Base-by-base conservation (phyloP, 371 early-diverging fungal species). In the Haplosporangium sp. region DNA sequence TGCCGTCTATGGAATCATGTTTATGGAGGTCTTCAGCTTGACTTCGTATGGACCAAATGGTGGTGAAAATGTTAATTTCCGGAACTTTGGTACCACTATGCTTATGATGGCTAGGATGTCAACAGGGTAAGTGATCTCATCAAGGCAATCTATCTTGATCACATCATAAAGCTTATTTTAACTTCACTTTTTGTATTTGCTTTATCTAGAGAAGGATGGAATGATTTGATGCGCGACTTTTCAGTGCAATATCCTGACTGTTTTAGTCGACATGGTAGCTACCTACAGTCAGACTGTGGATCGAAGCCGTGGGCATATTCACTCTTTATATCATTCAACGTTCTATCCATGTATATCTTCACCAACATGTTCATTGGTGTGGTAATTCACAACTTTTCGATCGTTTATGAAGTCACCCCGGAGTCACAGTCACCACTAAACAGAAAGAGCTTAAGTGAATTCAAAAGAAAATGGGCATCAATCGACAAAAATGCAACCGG, bases 281-380 rank as follows among this genome's bases (percentile, higher is more conserved):
- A 89, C 56, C 83, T 91, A n/a, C 76, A 84, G 15, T 88, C 91
- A 7, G 92, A 92, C 69, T 93, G 93, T 67, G 93, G 93, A 1
- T 89, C 88, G 6, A 72, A 81, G 6, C 63, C 84, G 1, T 89
- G 90, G 91, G 84, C 92, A 3, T 91, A 88, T 67, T 82, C 89
- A 37, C 74, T 93, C 48, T 92, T 93, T 61, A 72, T 92, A 50
- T 82, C 89, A 0, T 93, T 91, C 83, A 91, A 92, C 70, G 86
- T 93, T 56, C 86, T 93, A 10, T 92, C 92, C 55, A 93, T 91
- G 91, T 92, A 92, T 67, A 93, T 93, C 55, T 91, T 93, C 64
- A 87, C 88, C 0, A 90, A 90, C 69, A 88, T 93, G 82, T 92
- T 92, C 77, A 88, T 92, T 3, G 92, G 89, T n/a, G 89, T 92